Evolutionary conservation across 2,329 filamentous ascomycete genomes (phyloP), one percentile per base, ranked within the genome.

Genomic region (Colletotrichum trifolii): DNA sequence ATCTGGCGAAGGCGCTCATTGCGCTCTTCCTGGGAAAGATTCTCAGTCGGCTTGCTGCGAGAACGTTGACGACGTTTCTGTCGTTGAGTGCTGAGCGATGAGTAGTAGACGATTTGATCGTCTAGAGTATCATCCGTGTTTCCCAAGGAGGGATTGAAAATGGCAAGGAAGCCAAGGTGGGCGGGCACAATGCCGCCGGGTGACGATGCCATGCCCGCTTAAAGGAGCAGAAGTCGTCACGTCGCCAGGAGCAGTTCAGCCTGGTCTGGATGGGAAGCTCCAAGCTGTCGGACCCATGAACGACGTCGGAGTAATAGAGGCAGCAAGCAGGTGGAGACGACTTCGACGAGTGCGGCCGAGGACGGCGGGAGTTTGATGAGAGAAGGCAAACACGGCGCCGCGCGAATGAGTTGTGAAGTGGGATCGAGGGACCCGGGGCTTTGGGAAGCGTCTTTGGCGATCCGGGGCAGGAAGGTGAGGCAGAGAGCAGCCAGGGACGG

Each of bases 31-130:
- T 86, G 79, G 2, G 83, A 83, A 35, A 85, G 68, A 56, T 75
- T 74, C 38, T 82, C 79, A 11, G 77, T 81, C 2, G 81, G 79
- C 15, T 78, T 77, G 35, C 77, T 75, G 36, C 76, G 77, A 8
- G 79, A 76, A 70, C 82, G 77, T 69, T 81, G 76, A 61, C 79
- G 79, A 54, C 76, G 78, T 38, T 76, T 73, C 42, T 76, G 71
- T 38, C 75, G 69, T 54, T 80, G 79, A 3, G 81, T 80, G 59
- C 75, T 79, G 58, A 84, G 77, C 6, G 92, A 93, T 72, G 91
- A 91, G 80, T 97, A 97, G 82, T 97, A 99, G 71, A 97, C 92
- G 68, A 98, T 93, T 79, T 99, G 93, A 70, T 96, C 85, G 62
- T 87, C 83, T 69, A 95, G 83, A 1, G 81, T 84, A 47, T 85